These are phyloP conservation scores for Botrytis tulipae DNA, from an alignment of 2,329 filamentous ascomycete genomes.

Conservation along the genomic window DNA sequence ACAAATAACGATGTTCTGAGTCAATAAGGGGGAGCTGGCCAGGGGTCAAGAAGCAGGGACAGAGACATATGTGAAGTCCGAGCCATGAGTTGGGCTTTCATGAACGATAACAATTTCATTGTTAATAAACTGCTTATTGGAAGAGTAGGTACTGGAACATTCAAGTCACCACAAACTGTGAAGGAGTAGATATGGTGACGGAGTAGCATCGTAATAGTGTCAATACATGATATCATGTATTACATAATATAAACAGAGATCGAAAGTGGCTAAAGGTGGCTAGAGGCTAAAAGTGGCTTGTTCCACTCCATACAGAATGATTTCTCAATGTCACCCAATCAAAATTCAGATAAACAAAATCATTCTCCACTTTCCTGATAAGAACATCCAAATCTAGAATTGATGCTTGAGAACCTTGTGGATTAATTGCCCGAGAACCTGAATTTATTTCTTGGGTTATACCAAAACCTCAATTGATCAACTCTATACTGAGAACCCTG, in stretches of 20 bases:
- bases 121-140: neutral
- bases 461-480: neutral
- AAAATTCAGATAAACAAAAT: neutral
- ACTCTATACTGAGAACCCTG: neutral
- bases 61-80: neutral
- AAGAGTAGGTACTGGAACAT: neutral
- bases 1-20: neutral
- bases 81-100: neutral
- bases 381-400: neutral
- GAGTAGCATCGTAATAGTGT: neutral
- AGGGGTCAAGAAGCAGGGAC: neutral
- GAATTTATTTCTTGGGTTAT: neutral
- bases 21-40: neutral
- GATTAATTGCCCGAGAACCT: neutral
- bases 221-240: neutral
- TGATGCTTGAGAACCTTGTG: neutral
- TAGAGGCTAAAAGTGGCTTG: neutral
- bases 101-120: neutral
- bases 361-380: neutral
- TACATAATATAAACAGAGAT: neutral
- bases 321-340: neutral
- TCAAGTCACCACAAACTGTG: neutral
- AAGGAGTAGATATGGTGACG: neutral
- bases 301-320: neutral
- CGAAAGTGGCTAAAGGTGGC: neutral